Conservation (phyloP, 2,329 filamentous ascomycete species). For the Trichocomaceae sp. region DNA sequence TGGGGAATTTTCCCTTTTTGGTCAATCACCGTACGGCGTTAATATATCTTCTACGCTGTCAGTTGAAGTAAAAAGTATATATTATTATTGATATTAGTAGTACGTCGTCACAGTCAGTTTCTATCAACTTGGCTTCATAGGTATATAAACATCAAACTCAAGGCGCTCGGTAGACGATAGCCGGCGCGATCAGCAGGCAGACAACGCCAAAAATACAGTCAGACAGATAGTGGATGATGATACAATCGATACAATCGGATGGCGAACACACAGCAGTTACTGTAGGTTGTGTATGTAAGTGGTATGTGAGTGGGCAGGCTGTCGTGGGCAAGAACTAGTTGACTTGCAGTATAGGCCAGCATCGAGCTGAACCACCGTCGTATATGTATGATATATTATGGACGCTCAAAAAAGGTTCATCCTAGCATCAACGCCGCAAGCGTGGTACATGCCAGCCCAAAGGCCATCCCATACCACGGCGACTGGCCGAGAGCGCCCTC, state of each 20-base stretch:
- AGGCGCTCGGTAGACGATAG: slow-evolving; percentile 7
- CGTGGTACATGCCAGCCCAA: slow-evolving; percentile 34
- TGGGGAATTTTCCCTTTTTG: too few relatives aligned
- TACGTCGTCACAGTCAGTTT: background rate
- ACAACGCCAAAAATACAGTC: background rate
- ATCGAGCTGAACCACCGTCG: background rate
- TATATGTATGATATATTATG: too few relatives aligned
- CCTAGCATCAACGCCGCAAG: slow-evolving; percentile 35
- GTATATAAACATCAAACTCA: background rate
- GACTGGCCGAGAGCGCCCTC: slow-evolving; percentile 35
- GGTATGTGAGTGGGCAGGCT: too few relatives aligned
- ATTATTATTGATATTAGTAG: background rate
- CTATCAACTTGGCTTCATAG: background rate
- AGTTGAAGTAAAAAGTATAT: too few relatives aligned
- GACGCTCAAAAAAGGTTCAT: slow-evolving; percentile 18
- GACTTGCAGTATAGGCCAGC: too few relatives aligned
- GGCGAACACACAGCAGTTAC: background rate
- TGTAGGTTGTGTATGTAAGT: background rate
- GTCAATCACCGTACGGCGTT: too few relatives aligned
- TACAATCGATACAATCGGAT: background rate
- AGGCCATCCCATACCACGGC: slow-evolving; percentile 38
- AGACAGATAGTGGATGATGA: background rate
- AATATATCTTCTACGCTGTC: too few relatives aligned
- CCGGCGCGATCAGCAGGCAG: slow-evolving; percentile 1
- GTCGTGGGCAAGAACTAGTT: too few relatives aligned